These are phyloP conservation scores for Fomitiporia mediterranea DNA, from an alignment of 1,284 basidiomycete genomes.

Conservation along the genomic window DNA sequence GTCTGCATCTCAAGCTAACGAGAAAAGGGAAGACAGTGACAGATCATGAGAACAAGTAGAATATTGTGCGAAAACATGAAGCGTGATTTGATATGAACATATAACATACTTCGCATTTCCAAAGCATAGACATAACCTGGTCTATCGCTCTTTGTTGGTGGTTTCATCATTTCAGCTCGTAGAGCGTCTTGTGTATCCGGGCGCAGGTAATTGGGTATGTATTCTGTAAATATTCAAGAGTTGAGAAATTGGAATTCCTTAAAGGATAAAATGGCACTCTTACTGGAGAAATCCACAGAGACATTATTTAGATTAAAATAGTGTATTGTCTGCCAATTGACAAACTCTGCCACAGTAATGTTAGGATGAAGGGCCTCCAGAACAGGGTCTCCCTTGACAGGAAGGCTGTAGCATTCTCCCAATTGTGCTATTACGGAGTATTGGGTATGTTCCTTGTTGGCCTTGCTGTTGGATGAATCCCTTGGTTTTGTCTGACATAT, in stretches of 20 bases:
- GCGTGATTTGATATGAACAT: no score
- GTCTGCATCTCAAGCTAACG: constrained; percentile 28
- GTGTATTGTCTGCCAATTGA: constrained; percentile 50
- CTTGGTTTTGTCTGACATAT: constrained; percentile 28
- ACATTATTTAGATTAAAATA: constrained; percentile 46
- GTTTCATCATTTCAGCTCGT: constrained; percentile 66
- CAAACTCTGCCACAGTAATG: constrained; percentile 43
- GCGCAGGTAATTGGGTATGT: constrained; percentile 63
- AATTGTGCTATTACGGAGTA: constrained; percentile 65
- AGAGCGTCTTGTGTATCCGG: constrained; percentile 57
- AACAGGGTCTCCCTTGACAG: constrained; percentile 47
- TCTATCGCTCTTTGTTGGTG: constrained; percentile 52
- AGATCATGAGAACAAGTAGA: background rate
- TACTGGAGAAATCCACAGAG: constrained; percentile 57
- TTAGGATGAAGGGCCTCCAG: constrained; percentile 36
- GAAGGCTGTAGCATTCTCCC: constrained; percentile 59
- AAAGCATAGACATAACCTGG: constrained; percentile 75
- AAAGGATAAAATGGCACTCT: constrained; percentile 11
- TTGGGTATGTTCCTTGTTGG: constrained; percentile 35
- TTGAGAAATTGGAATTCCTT: background rate
- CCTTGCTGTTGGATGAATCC: constrained; percentile 29
- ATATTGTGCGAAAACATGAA: no score
- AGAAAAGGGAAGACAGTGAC: background rate
- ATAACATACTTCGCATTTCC: constrained; percentile 57
- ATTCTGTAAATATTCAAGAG: constrained; percentile 41